Evolutionary conservation across 495 filamentous ascomycete genomes (phyloP), one percentile per base, ranked within the genome.

Genomic region (Gamarada debralockiae): DNA sequence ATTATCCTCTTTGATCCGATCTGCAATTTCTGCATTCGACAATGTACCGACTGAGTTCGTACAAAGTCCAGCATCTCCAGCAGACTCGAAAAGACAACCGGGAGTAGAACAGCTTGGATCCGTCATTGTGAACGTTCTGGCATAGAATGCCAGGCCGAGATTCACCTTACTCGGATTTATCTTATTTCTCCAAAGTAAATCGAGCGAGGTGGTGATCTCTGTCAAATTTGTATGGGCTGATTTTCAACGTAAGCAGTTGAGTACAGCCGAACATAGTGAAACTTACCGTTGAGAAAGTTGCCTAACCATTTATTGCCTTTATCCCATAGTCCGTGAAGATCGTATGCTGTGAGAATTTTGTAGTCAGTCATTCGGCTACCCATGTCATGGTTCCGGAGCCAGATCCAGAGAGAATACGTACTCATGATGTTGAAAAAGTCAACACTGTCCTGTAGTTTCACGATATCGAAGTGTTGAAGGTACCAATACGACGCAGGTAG

Each of bases 401-500:
- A n/a, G n/a, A n/a, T n/a, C n/a, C n/a, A n/a, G n/a, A n/a, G n/a
- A n/a, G n/a, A n/a, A n/a, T n/a, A n/a, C n/a, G n/a, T n/a, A n/a
- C n/a, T n/a, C 80, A 85, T 85, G 33, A 83, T 0, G 48, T 82
- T 82, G 41, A 76, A 59, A 63, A 66, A 82, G 53, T 81, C 75
- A 2, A 73, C 64, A 23, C 65, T n/a, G 7, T 57, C 12, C 20
- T 67, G 43, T 17, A 75, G 53, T 0, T 29, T 42, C 0, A 55
- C 42, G 24, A 81, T 18, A 50, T 82, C 71, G 54, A 81, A 82
- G 10, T 59, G 50, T 14, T 67, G 65, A 0, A 81, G 56, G 53
- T 81, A 83, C 76, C 77, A 81, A 53, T 75, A 81, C 0, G 60
- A 69, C 0, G 72, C 48, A 0, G 76, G 77, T 1, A 62, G 55